phyloP scores from a whole-genome alignment of 179 eudicot genomes.

The Corrigiola litoralis region DNA sequence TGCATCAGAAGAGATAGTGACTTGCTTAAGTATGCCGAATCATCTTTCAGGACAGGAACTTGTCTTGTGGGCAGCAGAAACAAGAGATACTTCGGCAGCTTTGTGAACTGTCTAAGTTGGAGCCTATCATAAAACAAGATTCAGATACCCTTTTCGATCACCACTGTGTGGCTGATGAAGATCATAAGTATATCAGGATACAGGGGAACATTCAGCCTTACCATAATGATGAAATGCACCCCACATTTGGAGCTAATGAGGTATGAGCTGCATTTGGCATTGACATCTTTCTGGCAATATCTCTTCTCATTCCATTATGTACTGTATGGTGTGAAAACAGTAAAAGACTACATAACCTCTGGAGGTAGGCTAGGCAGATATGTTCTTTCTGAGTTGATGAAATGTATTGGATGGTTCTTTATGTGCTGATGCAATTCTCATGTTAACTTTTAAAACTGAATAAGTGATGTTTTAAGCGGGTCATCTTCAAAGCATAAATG shows the following conservation, averaged over 20 bases:
- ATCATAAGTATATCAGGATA: conserved; percentile 27
- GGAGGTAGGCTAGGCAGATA: not conserved
- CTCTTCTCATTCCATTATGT: not conserved
- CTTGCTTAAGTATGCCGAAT: conserved; percentile 3
- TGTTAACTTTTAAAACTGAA: too few relatives aligned
- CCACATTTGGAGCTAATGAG: conserved; percentile 34
- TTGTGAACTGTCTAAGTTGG: conserved; percentile 56
- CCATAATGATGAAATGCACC: conserved; percentile 25
- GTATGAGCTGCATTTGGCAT: conserved; percentile 30
- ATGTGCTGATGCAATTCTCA: too few relatives aligned
- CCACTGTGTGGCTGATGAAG: conserved; percentile 21
- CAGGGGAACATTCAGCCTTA: conserved; percentile 16
- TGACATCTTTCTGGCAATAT: not conserved
- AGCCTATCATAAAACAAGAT: conserved; percentile 34
- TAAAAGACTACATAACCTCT: not conserved
- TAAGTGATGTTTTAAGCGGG: too few relatives aligned
- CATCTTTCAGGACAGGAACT: conserved; percentile 60
- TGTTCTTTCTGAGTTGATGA: not conserved
- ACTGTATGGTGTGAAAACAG: not conserved
- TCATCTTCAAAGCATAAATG: too few relatives aligned
- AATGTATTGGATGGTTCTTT: too few relatives aligned
- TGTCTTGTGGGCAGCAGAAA: conserved; percentile 69
- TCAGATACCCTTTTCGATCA: conserved; percentile 15
- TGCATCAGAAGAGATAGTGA: not conserved
- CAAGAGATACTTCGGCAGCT: conserved; percentile 73